Conservation (phyloP, 2,329 filamentous ascomycete genomes). For the Penicillium sp. region DNA sequence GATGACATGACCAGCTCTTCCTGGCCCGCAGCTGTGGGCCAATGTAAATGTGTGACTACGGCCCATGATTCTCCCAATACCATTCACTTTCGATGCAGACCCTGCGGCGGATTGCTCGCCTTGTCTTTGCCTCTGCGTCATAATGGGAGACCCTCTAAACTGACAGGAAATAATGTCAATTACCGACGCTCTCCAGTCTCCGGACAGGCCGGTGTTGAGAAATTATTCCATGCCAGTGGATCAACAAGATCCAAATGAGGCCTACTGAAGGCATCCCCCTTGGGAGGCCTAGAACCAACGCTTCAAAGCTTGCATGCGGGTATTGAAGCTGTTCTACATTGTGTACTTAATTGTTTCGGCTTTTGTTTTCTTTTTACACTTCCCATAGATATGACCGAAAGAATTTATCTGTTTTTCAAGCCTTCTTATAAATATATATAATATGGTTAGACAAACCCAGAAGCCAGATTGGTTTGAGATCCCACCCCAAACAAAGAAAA, state of each 20-base stretch:
- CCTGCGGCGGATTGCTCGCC: slow-evolving; percentile 3
- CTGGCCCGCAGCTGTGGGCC: slow-evolving; percentile 10
- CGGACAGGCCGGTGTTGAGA: not conserved
- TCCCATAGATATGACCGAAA: slow-evolving; percentile 6
- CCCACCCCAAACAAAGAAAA: too few relatives aligned
- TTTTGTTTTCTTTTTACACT: not conserved
- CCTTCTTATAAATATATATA: not conserved
- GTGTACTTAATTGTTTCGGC: slow-evolving; percentile 2
- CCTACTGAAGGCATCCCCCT: not conserved
- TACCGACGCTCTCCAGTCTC: not conserved
- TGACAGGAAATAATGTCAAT: not conserved
- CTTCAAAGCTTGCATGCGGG: slow-evolving; percentile 2
- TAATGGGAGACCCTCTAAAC: not conserved
- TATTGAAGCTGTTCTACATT: slow-evolving; percentile 18
- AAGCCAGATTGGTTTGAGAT: too few relatives aligned
- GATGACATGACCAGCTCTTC: slow-evolving; percentile 4
- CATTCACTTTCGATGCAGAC: slow-evolving; percentile 12
- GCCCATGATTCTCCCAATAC: slow-evolving; percentile 11
- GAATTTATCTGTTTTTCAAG: not conserved
- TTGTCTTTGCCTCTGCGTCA: not conserved
- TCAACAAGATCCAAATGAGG: not conserved
- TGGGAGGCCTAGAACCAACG: slow-evolving; percentile 1
- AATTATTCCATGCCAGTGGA: not conserved
- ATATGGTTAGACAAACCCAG: too few relatives aligned
- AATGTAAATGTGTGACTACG: slow-evolving; percentile 11